These are phyloP conservation scores for Straminergon stramineum DNA, from an alignment of 225 moss, liverwort and hornwort genomes.

Conservation along the genomic window DNA sequence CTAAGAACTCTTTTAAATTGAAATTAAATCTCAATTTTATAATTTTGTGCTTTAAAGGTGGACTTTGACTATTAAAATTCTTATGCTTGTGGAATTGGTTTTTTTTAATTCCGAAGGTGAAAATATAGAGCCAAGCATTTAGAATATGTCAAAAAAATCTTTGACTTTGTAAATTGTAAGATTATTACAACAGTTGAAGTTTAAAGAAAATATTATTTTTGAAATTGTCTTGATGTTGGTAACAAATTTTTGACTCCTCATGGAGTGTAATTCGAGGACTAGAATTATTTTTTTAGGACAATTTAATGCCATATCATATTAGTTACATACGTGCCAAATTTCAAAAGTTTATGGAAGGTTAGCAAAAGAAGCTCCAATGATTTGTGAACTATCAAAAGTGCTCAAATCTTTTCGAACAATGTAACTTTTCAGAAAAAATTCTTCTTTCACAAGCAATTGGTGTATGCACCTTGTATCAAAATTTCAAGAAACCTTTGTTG, in stretches of 20 bases:
- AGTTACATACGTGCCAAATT: not conserved
- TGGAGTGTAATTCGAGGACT: not conserved
- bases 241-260: too few relatives aligned
- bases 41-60: not conserved
- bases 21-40: not conserved
- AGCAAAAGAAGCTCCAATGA: not conserved
- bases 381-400: accelerated
- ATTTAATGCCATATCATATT: not conserved
- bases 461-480: not conserved
- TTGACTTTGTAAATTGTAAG: not conserved
- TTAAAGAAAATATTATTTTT: too few relatives aligned
- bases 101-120: not conserved
- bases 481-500: not conserved
- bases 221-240: too few relatives aligned
- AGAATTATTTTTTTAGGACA: not conserved
- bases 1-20: not conserved
- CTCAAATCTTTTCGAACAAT: too few relatives aligned
- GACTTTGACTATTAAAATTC: not conserved
- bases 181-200: not conserved
- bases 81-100: not conserved
- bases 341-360: not conserved
- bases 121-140: not conserved
- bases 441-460: accelerated
- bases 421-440: too few relatives aligned
- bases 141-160: not conserved